These are phyloP conservation scores for Puccinia horiana DNA, from an alignment of 1,284 basidiomycete species.

Conservation along the genomic window DNA sequence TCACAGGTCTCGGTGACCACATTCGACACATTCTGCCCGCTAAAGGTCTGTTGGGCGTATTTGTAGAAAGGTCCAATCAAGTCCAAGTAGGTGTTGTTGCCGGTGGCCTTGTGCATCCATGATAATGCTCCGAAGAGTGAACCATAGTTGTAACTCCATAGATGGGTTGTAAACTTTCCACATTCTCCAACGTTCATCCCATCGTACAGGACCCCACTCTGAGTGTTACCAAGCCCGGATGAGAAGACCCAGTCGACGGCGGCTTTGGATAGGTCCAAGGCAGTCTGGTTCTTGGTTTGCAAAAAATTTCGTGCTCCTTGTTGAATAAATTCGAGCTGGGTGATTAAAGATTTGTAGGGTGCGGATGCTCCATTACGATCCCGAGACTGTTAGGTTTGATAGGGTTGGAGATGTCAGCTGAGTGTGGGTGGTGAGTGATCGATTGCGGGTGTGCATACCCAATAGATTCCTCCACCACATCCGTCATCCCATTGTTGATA, in stretches of 20 bases:
- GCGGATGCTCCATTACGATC: slow-evolving; percentile 27
- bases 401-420: not conserved
- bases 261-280: slow-evolving; percentile 30
- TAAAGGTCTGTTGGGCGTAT: slow-evolving; percentile 11
- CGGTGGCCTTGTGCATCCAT: slow-evolving; percentile 43
- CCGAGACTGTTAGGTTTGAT: slow-evolving; percentile 1
- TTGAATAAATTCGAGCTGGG: slow-evolving; percentile 39
- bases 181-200: slow-evolving; percentile 46
- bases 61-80: slow-evolving; percentile 21
- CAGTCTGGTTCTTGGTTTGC: slow-evolving; percentile 34
- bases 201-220: slow-evolving; percentile 34
- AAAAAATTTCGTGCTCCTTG: slow-evolving; percentile 43
- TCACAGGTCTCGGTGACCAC: slow-evolving; percentile 43
- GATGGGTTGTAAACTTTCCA: slow-evolving; percentile 36
- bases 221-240: slow-evolving; percentile 39
- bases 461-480: slow-evolving; percentile 45
- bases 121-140: slow-evolving; percentile 23
- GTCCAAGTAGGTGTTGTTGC: slow-evolving; percentile 36
- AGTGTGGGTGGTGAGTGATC: not conserved
- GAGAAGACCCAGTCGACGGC: slow-evolving; percentile 48
- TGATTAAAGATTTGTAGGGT: slow-evolving; percentile 47
- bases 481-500: slow-evolving; percentile 23
- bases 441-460: not conserved
- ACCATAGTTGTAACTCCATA: slow-evolving; percentile 49
- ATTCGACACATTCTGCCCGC: slow-evolving; percentile 15